A percentile compares a stretch with the other conserved stretches of the same genome.
Evolutionary conservation across 108 stramenopile species (phyloP).

Genomic region (Thalassiosira profunda): DNA sequence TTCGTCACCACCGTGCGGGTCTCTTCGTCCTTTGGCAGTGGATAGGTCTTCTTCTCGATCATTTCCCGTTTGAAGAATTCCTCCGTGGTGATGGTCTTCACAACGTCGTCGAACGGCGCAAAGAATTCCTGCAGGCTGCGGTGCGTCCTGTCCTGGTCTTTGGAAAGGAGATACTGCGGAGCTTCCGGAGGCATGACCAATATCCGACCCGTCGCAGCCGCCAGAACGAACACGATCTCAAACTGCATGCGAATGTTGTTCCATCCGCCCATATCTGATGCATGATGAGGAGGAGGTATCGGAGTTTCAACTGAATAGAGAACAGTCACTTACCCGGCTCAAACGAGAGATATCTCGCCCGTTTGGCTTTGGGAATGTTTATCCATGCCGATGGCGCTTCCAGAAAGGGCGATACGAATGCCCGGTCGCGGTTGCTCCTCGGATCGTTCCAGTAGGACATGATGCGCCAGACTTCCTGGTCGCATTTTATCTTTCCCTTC

Average conservation of each 20-base stretch:
- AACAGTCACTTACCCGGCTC: constrained; percentile 59
- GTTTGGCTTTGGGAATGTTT: not conserved
- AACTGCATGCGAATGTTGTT: constrained; percentile 84
- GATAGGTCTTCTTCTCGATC: constrained; percentile 22
- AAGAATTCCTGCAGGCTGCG: constrained; percentile 89
- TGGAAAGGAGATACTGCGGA: constrained; percentile 76
- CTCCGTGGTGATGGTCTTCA: constrained; percentile 58
- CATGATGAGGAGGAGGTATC: not conserved
- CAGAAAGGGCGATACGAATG: constrained; percentile 57
- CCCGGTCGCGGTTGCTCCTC: constrained; percentile 50
- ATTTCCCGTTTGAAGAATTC: constrained; percentile 60
- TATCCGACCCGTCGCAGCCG: constrained; percentile 78
- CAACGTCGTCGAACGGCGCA: constrained; percentile 53
- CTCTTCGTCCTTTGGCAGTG: constrained; percentile 46
- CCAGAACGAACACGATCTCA: constrained; percentile 83
- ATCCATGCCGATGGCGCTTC: not conserved
- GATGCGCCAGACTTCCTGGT: constrained; percentile 15
- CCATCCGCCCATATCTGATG: constrained; percentile 48
- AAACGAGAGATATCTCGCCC: constrained; percentile 58
- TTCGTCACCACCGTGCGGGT: constrained; percentile 42
- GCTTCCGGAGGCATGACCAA: constrained; percentile 87
- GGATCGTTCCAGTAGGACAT: constrained; percentile 79
- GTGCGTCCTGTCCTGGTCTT: constrained; percentile 55
- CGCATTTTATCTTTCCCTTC: constrained; percentile 17
- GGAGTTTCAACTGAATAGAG: not conserved